These are phyloP conservation scores for Nowakowskiella sp. DNA, from an alignment of 192 early-diverging fungal species.

Conservation along the genomic window DNA sequence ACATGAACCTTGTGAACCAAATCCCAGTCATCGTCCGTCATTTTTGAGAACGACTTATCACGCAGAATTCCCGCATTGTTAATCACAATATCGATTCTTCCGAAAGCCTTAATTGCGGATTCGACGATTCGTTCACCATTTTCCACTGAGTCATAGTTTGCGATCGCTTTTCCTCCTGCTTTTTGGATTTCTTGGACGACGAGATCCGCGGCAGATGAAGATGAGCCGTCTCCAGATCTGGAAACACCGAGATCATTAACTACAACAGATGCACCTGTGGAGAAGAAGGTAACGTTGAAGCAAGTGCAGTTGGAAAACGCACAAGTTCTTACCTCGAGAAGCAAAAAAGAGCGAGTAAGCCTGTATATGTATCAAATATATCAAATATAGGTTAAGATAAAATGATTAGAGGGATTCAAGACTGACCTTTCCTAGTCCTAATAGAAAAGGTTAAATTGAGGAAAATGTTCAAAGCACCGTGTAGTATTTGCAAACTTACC, in stretches of 20 bases:
- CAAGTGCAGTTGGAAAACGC: background rate
- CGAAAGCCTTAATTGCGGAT: constrained; percentile 91
- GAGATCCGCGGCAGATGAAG: constrained; percentile 69
- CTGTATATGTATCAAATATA: constrained; percentile 58
- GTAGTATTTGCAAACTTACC: constrained; percentile 35
- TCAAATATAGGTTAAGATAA: background rate
- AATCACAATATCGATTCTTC: constrained; percentile 89
- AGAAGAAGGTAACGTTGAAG: background rate
- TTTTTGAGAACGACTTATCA: constrained; percentile 92
- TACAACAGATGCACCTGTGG: constrained; percentile 78
- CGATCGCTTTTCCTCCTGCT: constrained; percentile 86
- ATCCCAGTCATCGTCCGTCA: constrained; percentile 98
- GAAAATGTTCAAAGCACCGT: background rate
- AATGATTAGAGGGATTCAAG: background rate
- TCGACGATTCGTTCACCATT: constrained; percentile 97
- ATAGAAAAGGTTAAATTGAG: background rate
- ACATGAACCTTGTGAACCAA: constrained; percentile 87
- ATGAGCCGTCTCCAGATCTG: constrained; percentile 64
- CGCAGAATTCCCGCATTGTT: constrained; percentile 99
- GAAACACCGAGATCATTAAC: constrained; percentile 91
- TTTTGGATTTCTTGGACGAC: constrained; percentile 89
- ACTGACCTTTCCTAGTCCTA: constrained; percentile 43
- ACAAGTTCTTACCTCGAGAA: constrained; percentile 41
- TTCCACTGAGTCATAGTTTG: constrained; percentile 96
- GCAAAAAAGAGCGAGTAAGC: constrained; percentile 90